These are phyloP conservation scores for Aspergillus chevalieri DNA, from an alignment of 2,329 filamentous ascomycete genomes.

Conservation along the genomic window DNA sequence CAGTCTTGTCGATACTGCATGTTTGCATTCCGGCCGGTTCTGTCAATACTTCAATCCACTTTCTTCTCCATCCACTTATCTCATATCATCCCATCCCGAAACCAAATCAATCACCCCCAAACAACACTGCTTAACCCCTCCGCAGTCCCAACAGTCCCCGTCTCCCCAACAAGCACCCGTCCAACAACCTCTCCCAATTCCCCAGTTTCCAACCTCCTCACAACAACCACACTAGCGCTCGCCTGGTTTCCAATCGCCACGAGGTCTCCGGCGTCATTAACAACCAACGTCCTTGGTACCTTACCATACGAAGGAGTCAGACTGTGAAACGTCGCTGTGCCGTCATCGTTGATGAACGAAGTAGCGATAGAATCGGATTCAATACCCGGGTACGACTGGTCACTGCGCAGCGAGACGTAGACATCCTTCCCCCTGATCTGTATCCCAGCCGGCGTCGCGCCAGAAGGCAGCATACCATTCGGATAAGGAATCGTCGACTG, in stretches of 20 bases:
- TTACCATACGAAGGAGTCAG: constrained; percentile 59
- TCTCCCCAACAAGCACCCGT: constrained; percentile 23
- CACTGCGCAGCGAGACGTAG: constrained; percentile 29
- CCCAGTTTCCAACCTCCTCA: constrained; percentile 54
- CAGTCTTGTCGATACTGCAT: no score
- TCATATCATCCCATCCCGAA: no score
- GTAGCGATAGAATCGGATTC: constrained; percentile 24
- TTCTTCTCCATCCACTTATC: no score
- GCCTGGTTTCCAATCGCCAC: constrained; percentile 62
- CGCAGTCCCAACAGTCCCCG: constrained; percentile 18
- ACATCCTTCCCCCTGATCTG: constrained; percentile 14
- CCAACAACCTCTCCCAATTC: constrained; percentile 44
- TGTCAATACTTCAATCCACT: no score
- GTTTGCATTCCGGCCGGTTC: no score
- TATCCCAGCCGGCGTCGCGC: constrained; percentile 24
- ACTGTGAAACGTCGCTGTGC: constrained; percentile 51
- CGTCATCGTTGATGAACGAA: constrained; percentile 50
- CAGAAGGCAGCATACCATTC: constrained; percentile 17
- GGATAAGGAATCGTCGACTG: constrained; percentile 24
- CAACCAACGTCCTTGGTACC: constrained; percentile 60
- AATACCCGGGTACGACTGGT: constrained; percentile 20
- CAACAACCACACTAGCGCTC: constrained; percentile 55
- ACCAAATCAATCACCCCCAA: constrained; percentile 12
- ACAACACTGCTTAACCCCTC: constrained; percentile 32
- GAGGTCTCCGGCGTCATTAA: constrained; percentile 59